These are phyloP conservation scores for Collybia nuda DNA, from an alignment of 768 basidiomycete species.

Conservation along the genomic window DNA sequence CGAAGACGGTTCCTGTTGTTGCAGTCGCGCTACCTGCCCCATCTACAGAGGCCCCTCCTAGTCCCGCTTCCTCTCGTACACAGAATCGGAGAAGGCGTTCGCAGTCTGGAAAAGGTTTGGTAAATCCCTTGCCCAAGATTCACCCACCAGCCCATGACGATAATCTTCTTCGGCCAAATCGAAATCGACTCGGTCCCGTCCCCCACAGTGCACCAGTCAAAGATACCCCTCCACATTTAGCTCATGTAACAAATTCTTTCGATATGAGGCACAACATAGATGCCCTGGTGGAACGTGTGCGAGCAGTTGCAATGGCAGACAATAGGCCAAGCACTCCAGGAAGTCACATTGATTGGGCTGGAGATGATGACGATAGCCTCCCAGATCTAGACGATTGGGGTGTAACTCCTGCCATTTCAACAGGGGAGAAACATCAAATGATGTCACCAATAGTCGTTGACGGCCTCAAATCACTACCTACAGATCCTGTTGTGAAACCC, in stretches of 20 bases:
- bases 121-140: conserved; percentile 26
- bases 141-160: conserved; percentile 32
- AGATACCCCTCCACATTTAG: conserved; percentile 61
- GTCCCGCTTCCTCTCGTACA: conserved; percentile 34
- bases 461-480: conserved; percentile 57
- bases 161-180: conserved; percentile 29
- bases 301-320: conserved; percentile 71
- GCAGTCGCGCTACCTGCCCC: conserved; percentile 21
- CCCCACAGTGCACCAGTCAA: conserved; percentile 46
- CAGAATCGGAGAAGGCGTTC: conserved; percentile 52
- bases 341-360: conserved; percentile 88
- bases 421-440: conserved; percentile 31
- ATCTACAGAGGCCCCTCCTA: conserved; percentile 13
- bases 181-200: conserved; percentile 22
- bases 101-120: conserved; percentile 31
- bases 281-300: conserved; percentile 74
- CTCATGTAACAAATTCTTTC: conserved; percentile 20
- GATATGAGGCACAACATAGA: conserved; percentile 68
- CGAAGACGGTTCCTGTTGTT: conserved; percentile 28
- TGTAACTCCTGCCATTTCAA: conserved; percentile 42
- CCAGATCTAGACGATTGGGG: conserved; percentile 90
- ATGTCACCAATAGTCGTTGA: conserved; percentile 73
- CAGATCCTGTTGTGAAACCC: conserved; percentile 31
- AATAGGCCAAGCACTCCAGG: conserved; percentile 69
- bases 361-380: conserved; percentile 79